Evolutionary conservation across 2,329 filamentous ascomycete species (phyloP).

Genomic region (Myriosclerotinia curreyana): DNA sequence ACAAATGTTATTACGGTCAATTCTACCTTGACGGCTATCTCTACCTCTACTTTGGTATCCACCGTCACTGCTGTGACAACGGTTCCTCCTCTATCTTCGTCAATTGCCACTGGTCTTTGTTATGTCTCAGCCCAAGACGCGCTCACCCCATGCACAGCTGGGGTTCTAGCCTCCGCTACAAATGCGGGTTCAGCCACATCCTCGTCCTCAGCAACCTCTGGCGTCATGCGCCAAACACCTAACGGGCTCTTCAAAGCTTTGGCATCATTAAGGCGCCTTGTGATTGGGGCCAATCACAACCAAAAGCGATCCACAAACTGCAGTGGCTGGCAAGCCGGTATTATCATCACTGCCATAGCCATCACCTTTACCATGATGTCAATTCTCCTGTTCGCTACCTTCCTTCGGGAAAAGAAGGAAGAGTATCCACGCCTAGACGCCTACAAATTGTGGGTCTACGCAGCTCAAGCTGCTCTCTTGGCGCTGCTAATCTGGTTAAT

Average conservation of each 20-base stretch:
- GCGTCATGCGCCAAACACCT: not conserved
- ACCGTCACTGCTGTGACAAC: not conserved
- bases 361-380: conserved; percentile 2
- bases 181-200: not conserved
- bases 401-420: not conserved
- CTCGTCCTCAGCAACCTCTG: not conserved
- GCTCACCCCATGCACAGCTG: not conserved
- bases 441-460: conserved; percentile 8
- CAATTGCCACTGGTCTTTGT: not conserved
- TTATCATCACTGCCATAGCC: not conserved
- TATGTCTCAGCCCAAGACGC: not conserved
- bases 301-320: not conserved
- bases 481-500: not conserved
- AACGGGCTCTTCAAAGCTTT: not conserved
- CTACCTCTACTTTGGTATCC: not conserved
- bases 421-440: not conserved
- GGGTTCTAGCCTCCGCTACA: not conserved
- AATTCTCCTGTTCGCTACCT: not conserved
- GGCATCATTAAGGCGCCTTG: not conserved
- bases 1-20: not conserved
- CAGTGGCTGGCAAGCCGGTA: not conserved
- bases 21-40: not conserved
- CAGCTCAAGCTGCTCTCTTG: not conserved
- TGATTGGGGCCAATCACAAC: not conserved
- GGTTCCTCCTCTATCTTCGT: not conserved